Conservation (phyloP, 1,284 basidiomycete species). For the Takashimella tepidaria region DNA sequence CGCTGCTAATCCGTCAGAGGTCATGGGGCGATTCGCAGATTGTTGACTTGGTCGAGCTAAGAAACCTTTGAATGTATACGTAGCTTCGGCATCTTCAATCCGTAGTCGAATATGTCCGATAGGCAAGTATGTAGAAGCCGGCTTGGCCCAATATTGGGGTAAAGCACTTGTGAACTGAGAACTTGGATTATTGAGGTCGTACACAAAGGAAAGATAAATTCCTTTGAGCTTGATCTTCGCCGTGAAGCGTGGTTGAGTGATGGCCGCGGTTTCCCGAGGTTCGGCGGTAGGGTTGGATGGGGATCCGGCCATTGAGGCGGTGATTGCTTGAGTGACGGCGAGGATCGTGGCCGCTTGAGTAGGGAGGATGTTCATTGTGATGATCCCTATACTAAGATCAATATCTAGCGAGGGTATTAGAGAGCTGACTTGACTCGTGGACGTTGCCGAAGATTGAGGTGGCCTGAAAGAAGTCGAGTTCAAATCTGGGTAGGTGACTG, state of each 20-base stretch:
- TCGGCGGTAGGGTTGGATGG: background rate
- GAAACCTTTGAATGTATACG: conserved; percentile 17
- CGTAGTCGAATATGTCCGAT: conserved; percentile 39
- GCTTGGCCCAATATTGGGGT: conserved; percentile 29
- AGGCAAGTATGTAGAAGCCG: conserved; percentile 29
- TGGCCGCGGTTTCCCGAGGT: background rate
- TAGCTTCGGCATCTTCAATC: conserved; percentile 26
- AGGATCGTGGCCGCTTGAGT: conserved; percentile 24
- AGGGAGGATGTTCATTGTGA: conserved; percentile 28
- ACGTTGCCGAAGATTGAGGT: background rate
- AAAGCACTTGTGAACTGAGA: conserved; percentile 1
- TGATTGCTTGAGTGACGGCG: conserved; percentile 13
- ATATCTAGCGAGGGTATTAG: conserved; percentile 20
- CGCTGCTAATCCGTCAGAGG: too few relatives aligned
- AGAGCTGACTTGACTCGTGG: background rate
- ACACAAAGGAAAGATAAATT: conserved; percentile 24
- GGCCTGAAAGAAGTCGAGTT: background rate
- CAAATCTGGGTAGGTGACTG: background rate
- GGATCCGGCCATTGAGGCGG: background rate
- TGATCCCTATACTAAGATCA: conserved; percentile 23
- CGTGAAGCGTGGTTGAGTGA: conserved; percentile 16
- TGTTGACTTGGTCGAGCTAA: background rate
- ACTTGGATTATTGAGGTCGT: conserved; percentile 22
- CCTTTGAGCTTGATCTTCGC: conserved; percentile 26
- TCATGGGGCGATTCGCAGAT: conserved; percentile 3